Conservation (phyloP, 129 eudicot species). For the Arctium lappa region DNA sequence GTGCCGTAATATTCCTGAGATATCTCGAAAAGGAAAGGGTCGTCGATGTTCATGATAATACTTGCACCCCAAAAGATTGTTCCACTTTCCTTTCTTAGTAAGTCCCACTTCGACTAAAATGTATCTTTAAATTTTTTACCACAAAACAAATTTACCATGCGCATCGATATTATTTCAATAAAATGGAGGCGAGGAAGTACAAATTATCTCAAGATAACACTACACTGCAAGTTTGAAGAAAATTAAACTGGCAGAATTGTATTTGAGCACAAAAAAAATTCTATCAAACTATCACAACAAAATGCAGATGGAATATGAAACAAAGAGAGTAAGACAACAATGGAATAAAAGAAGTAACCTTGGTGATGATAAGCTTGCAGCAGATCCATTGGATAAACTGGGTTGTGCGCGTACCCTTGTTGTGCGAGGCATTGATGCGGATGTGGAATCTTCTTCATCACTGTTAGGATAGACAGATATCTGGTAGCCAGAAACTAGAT, state of each 20-base stretch:
- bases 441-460: conserved; percentile 93
- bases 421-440: conserved; percentile 47
- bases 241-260: neutral
- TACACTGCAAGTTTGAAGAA: neutral
- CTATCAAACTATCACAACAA: neutral
- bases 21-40: too few relatives aligned
- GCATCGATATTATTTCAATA: too few relatives aligned
- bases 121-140: too few relatives aligned
- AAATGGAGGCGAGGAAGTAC: neutral
- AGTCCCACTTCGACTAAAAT: too few relatives aligned
- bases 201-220: neutral
- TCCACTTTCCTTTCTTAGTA: too few relatives aligned
- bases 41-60: too few relatives aligned
- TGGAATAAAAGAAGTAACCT: conserved; percentile 39
- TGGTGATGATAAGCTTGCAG: conserved; percentile 40
- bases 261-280: neutral
- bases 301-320: neutral
- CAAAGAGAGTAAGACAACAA: neutral
- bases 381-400: conserved; percentile 50
- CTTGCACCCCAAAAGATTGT: too few relatives aligned
- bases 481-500: neutral
- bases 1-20: too few relatives aligned
- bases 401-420: conserved; percentile 52
- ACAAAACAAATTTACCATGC: too few relatives aligned
- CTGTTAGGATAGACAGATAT: conserved; percentile 32